phyloP scores from a whole-genome alignment of 176 grass and related monocot species.

The Urochloa ruziziensis region DNA sequence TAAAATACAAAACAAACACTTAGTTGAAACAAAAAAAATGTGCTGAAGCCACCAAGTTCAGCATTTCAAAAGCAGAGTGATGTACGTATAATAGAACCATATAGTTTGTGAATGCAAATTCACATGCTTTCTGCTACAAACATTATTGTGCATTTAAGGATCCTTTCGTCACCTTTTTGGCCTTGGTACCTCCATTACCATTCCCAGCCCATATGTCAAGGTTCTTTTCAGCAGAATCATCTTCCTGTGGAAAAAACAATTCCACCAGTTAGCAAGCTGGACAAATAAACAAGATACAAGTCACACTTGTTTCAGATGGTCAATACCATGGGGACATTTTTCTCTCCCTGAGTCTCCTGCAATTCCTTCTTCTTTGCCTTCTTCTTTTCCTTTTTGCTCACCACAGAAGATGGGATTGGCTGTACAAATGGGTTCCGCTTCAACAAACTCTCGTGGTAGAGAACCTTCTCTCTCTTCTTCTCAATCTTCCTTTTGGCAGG shows the following conservation, averaged over 20 bases:
- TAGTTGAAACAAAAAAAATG: not conserved
- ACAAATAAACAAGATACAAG: slow-evolving; percentile 2
- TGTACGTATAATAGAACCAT: not conserved
- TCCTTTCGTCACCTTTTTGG: slow-evolving; percentile 51
- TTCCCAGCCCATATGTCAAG: slow-evolving; percentile 72
- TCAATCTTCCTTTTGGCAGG: slow-evolving; percentile 81
- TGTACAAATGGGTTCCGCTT: slow-evolving; percentile 71
- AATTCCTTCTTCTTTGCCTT: slow-evolving; percentile 35
- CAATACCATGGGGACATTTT: slow-evolving; percentile 47
- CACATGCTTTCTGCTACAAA: not conserved
- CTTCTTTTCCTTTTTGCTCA: slow-evolving; percentile 59
- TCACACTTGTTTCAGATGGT: not conserved
- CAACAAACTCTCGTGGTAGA: slow-evolving; percentile 68
- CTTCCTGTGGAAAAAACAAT: slow-evolving; percentile 23
- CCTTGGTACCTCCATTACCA: slow-evolving; percentile 24
- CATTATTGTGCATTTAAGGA: not conserved
- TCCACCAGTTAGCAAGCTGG: slow-evolving; percentile 9
- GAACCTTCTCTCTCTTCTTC: slow-evolving; percentile 77
- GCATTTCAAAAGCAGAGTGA: not conserved
- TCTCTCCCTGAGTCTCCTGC: slow-evolving; percentile 5
- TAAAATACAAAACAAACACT: not conserved
- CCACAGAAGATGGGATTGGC: slow-evolving; percentile 68
- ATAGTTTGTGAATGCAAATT: not conserved
- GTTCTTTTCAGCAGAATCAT: slow-evolving; percentile 40
- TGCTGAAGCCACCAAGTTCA: not conserved